Evolutionary conservation across 176 grass and related monocot species (phyloP), one percentile per base, ranked within the genome.

Genomic region (Triticum monococcum): DNA sequence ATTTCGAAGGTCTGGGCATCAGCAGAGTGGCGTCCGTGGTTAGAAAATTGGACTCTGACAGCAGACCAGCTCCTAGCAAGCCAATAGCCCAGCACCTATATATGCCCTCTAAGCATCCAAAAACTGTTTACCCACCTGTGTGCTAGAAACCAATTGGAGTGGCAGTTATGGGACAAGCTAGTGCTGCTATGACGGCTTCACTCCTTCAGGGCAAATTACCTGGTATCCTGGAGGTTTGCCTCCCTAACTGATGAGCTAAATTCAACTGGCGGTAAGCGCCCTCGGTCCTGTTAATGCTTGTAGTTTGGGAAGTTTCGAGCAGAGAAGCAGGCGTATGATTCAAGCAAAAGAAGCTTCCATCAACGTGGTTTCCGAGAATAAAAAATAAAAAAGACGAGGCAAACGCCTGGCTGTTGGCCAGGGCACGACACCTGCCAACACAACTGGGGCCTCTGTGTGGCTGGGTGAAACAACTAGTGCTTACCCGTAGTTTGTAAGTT

Each of bases 1-100:
- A 75, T 50, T 75, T 75, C 7, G 8, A 75, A 75, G 41, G 41
- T 50, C 72, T 75, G 24, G 72, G 41, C 72, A 75, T 24, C 72
- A 75, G 41, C 41, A 17, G 16, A 50, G 72, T 50, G 43, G 8
- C 13, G n/a, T 16, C 24, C 22, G 32, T n/a, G 32, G 9, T 9
- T n/a, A 38, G 5, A n/a, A 9, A 71, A 23, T 40, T 40, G 35
- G 18, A 9, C 41, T 41, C 68, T 23, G 68, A 13, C 5, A 41
- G 68, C 22, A 41, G 20, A 41, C 68, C 9, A 1, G 36, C 43
- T 75, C 24, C 24, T 30, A 50, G 72, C 41, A 75, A 28, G 1
- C 41, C 43, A 75, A 50, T 30, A 30, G 12, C 41, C 41, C 41
- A 75, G 45, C 72, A 48, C 24, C 41, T 75, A 75, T 48, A 16